phyloP scores from a whole-genome alignment of 306 rosid genomes.

The Cicer yamashitae region DNA sequence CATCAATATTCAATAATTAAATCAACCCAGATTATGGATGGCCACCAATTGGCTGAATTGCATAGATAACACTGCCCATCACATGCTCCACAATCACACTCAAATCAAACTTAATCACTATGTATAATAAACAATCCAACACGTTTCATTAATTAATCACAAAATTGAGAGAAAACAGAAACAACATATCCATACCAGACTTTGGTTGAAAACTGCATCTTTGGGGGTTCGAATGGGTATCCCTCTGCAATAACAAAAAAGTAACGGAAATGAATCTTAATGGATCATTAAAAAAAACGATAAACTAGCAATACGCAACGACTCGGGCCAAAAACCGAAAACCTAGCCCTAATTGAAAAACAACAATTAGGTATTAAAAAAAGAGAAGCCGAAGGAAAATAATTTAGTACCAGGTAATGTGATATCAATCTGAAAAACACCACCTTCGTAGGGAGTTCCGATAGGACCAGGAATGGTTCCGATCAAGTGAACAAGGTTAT shows the following conservation, averaged over 20 bases:
- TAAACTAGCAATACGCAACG: not conserved
- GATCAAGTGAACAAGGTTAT: constrained; percentile 62
- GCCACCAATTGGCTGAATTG: not conserved
- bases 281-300: not conserved
- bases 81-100: not conserved
- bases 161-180: not conserved
- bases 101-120: constrained; percentile 2
- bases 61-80: not conserved
- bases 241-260: constrained; percentile 68
- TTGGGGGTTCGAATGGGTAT: constrained; percentile 97
- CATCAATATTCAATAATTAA: constrained; percentile 32
- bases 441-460: constrained; percentile 92
- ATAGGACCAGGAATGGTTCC: constrained; percentile 92
- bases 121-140: not conserved
- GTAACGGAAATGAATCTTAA: not conserved
- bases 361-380: not conserved
- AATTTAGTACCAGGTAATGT: constrained; percentile 67
- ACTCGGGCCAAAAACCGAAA: not conserved
- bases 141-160: not conserved
- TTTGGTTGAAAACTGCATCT: constrained; percentile 92
- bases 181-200: constrained; percentile 66
- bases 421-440: constrained; percentile 89
- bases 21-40: not conserved
- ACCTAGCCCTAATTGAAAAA: constrained; percentile 13
- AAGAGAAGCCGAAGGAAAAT: not conserved